Conservation (phyloP, 768 basidiomycete species). For the Gelatoporia subvermispora region DNA sequence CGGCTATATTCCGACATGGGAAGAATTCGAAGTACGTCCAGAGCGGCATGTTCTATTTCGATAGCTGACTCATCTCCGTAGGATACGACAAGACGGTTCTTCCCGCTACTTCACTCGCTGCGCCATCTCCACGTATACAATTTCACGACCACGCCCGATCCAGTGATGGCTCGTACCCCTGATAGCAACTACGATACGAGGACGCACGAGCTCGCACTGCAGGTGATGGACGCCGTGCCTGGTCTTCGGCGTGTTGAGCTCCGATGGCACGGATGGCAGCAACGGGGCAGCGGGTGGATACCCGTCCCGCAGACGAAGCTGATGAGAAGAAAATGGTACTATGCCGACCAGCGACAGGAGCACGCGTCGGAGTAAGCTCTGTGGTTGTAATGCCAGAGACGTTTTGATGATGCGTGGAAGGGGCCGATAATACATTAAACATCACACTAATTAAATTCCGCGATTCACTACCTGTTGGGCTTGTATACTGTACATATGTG, state of each 20-base stretch:
- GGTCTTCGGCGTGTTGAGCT: constrained; percentile 14
- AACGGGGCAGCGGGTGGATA: constrained; percentile 4
- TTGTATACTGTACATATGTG: no score
- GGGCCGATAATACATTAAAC: no score
- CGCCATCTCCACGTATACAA: no score
- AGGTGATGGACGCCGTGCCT: constrained; percentile 2
- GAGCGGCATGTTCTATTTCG: background rate
- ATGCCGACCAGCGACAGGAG: background rate
- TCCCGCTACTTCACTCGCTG: no score
- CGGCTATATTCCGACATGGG: constrained; percentile 1
- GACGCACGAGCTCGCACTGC: constrained; percentile 8
- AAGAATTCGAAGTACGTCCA: constrained; percentile 10
- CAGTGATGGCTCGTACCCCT: no score
- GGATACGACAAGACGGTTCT: background rate
- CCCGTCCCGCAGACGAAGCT: constrained; percentile 5
- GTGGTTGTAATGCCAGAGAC: no score
- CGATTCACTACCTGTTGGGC: background rate
- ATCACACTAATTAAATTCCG: no score
- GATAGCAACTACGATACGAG: constrained; percentile 3
- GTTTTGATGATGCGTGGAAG: no score
- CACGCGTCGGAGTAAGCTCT: no score
- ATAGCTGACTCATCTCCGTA: background rate
- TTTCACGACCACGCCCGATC: no score
- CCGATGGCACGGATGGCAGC: constrained; percentile 19
- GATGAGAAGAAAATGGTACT: constrained; percentile 11